Conservation (phyloP, 2,329 filamentous ascomycete genomes). For the Domatiomyces catenatus region DNA sequence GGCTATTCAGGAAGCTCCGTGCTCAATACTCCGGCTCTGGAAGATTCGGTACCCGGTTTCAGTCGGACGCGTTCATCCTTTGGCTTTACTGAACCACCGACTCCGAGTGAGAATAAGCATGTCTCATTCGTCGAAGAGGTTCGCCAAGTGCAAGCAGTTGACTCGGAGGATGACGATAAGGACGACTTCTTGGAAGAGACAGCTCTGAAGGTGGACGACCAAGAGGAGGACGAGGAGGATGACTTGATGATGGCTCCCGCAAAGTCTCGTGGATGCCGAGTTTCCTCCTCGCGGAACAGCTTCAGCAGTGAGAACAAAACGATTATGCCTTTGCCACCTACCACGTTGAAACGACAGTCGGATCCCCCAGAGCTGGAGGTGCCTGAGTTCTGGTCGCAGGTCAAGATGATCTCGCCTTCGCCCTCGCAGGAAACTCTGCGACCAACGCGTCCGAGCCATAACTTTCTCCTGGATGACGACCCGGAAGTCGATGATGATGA, state of each 20-base stretch:
- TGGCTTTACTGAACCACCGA: constrained; percentile 40
- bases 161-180: constrained; percentile 65
- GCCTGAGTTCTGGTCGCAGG: constrained; percentile 11
- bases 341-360: constrained; percentile 68
- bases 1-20: constrained; percentile 29
- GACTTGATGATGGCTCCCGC: constrained; percentile 71
- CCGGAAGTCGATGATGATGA: constrained; percentile 35
- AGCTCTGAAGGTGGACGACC: constrained; percentile 29
- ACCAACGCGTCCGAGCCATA: constrained; percentile 51
- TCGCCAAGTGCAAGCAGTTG: constrained; percentile 86
- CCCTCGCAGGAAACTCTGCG: constrained; percentile 71
- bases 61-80: constrained; percentile 45
- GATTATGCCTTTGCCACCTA: constrained; percentile 75
- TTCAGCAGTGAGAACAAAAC: constrained; percentile 57
- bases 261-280: constrained; percentile 34
- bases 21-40: constrained; percentile 43
- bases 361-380: constrained; percentile 50
- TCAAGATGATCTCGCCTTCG: constrained; percentile 45
- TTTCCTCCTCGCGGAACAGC: constrained; percentile 41
- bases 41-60: constrained; percentile 7
- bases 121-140: constrained; percentile 97
- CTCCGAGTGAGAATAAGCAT: constrained; percentile 53
- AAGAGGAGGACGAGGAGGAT: constrained; percentile 41
- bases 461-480: constrained; percentile 49
- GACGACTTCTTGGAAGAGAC: constrained; percentile 38